Conservation (phyloP, 2,329 filamentous ascomycete species). For the Pyricularia pennisetigena region DNA sequence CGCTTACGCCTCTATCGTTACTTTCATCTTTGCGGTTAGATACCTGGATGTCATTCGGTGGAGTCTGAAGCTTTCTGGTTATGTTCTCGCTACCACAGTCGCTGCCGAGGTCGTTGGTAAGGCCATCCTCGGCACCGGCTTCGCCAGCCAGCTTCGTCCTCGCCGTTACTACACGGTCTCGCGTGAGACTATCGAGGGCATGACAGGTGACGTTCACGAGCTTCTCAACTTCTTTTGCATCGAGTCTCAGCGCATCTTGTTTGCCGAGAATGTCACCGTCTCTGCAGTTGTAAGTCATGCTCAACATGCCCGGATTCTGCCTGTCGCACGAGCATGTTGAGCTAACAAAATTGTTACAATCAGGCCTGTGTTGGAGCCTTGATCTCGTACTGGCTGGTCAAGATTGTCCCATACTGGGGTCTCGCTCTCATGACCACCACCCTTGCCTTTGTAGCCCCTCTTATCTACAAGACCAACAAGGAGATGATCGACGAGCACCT, state of each 20-base stretch:
- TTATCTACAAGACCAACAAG: slow-evolving; percentile 58
- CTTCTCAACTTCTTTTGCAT: slow-evolving; percentile 65
- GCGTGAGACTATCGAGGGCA: slow-evolving; percentile 47
- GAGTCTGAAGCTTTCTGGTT: slow-evolving; percentile 55
- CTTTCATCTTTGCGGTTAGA: slow-evolving; percentile 51
- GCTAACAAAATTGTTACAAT: neutral
- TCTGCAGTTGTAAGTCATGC: slow-evolving; percentile 45
- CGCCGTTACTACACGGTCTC: slow-evolving; percentile 59
- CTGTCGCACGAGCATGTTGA: neutral
- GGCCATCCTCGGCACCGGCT: slow-evolving; percentile 47
- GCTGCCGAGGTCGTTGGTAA: slow-evolving; percentile 53
- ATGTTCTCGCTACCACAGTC: slow-evolving; percentile 50
- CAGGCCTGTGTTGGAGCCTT: slow-evolving; percentile 52
- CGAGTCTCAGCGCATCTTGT: slow-evolving; percentile 58
- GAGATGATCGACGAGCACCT: slow-evolving; percentile 59
- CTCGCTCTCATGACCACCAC: slow-evolving; percentile 51
- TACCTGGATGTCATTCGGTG: slow-evolving; percentile 59
- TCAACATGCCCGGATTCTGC: neutral
- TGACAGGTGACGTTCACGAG: slow-evolving; percentile 57
- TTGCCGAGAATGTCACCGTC: slow-evolving; percentile 54
- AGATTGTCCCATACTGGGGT: slow-evolving; percentile 62
- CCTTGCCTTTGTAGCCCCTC: slow-evolving; percentile 49
- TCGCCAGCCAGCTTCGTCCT: slow-evolving; percentile 56
- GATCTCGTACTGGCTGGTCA: slow-evolving; percentile 58
- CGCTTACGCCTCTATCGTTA: slow-evolving; percentile 48